Evolutionary conservation across 306 rosid species (phyloP), one percentile per base, ranked within the genome.

Genomic region (Corylus americana): DNA sequence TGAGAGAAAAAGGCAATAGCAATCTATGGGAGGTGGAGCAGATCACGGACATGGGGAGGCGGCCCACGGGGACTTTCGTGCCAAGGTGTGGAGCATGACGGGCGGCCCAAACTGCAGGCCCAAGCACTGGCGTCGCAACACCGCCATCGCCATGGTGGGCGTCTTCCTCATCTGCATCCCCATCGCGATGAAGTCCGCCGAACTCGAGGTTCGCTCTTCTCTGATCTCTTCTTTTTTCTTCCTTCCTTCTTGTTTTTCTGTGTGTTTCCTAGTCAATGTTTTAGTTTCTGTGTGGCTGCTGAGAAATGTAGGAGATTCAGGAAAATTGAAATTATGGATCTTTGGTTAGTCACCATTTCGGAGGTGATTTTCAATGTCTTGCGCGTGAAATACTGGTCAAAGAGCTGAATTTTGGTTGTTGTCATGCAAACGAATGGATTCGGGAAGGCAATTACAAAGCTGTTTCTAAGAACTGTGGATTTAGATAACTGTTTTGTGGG

Each of bases 91-190:
- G 99, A 93, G 97, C 81, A 93, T 96, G 94, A 54, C 83, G 16
- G 99, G 99, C 31, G 99, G 99, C 39, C 94, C 98, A 18, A 0
- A 96, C 87, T 96, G 98, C 49, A 87, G 99, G 47, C 99, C 99
- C 70, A 91, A 89, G 82, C 94, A 96, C 82, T 96, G 99, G 99
- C 92, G 82, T 85, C 97, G 97, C 68, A 96, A 96, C 85, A 96
- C 99, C 10, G 98, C 94, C 73, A 80, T 93, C 3, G 99, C 98
- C 35, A 91, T 96, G 99, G 79, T 83, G 67, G 99, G 98, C 8
- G 83, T 91, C 71, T 81, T 96, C 78, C 98, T 96, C 64, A 14
- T 96, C 61, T 96, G 99, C 83, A 88, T 96, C 85, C 99, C 99
- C 16, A 89, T 96, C 76, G 97, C 97, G 82, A 96, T 93, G 84